Base-by-base conservation (phyloP, 345 rosid species). In the Eucalyptus sp. region DNA sequence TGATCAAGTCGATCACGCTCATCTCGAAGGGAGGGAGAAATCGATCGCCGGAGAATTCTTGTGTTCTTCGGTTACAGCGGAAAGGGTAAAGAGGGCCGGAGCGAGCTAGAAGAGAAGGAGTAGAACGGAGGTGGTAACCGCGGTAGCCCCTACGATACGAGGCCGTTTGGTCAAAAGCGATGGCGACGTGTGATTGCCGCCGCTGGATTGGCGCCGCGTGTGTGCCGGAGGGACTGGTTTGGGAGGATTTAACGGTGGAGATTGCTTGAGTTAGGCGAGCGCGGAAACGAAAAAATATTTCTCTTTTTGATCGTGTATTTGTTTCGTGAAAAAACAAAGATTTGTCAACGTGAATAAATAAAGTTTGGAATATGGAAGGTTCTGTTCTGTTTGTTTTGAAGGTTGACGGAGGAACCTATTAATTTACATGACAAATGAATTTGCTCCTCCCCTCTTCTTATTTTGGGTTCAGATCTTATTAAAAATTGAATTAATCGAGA, bases 1-100 rank as follows among this genome's bases (percentile, higher is more conserved):
- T 94, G 58, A 95, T 89, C 88, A 95, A 92, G 88, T 95, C 96
- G 90, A 92, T 92, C 87, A 94, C 95, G 62, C 90, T 93, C 95
- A 94, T 94, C 89, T 87, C 37, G 29, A 33, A 58, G 2, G 43
- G 44, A 66, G 3, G 62, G 29, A 9, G 29, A 56, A 56, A 24
- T 22, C 87, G 60, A 50, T 86, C 62, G 25, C 50, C 84, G 49
- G 49, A 50, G 44, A 52, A 52, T 52, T 52, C 8, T 25, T 52
- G 58, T 2, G 58, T 20, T 20, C 25, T 17, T 37, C 46, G 48
- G 46, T 76, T 37, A 3, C 13, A 5, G 4, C 76, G 83, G 83
- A 76, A 76, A 76, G 83, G 4, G 46, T 24, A 43, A 37, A 43
- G 13, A 20, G 83, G 18, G 83, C 10, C 83, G 83, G 46, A 20